Percentiles rank a stretch among this genome's conserved stretches.
phyloP scores from a whole-genome alignment of 106 monocot species.

The Alisma plantagoaquatica region DNA sequence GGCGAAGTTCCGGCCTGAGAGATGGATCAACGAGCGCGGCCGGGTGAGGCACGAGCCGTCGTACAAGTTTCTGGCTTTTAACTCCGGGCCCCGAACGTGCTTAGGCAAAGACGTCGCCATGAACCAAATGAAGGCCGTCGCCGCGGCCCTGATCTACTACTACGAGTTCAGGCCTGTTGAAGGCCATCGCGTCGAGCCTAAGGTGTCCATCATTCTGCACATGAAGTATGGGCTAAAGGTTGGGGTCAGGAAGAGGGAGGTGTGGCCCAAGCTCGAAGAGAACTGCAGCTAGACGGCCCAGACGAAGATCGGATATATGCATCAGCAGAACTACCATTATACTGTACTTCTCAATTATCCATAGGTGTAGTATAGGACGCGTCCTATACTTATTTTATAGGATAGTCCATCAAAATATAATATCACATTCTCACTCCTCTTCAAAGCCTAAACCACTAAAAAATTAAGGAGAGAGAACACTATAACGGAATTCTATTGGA shows the following conservation, averaged over 20 bases:
- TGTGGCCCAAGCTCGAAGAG: too few species aligned
- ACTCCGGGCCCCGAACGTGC: slow-evolving; percentile 59
- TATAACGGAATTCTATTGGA: too few species aligned
- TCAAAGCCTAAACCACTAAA: too few species aligned
- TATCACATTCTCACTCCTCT: too few species aligned
- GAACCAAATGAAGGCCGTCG: slow-evolving; percentile 57
- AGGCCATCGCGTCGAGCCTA: slow-evolving; percentile 31
- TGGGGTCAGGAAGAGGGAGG: slow-evolving; percentile 21
- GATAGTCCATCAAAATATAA: too few species aligned
- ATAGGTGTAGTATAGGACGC: too few species aligned
- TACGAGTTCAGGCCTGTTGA: slow-evolving; percentile 23
- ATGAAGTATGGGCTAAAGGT: slow-evolving; percentile 69
- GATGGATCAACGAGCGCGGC: slow-evolving; percentile 39
- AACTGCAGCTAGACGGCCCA: too few species aligned
- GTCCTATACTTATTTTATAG: too few species aligned
- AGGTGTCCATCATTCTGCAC: slow-evolving; percentile 54
- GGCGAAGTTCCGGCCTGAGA: slow-evolving; percentile 47
- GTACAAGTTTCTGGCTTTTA: slow-evolving; percentile 49
- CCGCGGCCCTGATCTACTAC: slow-evolving; percentile 27
- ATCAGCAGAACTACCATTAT: not conserved
- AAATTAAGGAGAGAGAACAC: too few species aligned
- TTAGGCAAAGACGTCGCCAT: slow-evolving; percentile 55
- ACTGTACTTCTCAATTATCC: not conserved
- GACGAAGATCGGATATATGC: too few species aligned
- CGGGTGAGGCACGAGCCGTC: slow-evolving; percentile 37